Evolutionary conservation across 1,139 yeast species (phyloP), one percentile per base, ranked within the genome.

Genomic region (Suhomyces chickasaworum): DNA sequence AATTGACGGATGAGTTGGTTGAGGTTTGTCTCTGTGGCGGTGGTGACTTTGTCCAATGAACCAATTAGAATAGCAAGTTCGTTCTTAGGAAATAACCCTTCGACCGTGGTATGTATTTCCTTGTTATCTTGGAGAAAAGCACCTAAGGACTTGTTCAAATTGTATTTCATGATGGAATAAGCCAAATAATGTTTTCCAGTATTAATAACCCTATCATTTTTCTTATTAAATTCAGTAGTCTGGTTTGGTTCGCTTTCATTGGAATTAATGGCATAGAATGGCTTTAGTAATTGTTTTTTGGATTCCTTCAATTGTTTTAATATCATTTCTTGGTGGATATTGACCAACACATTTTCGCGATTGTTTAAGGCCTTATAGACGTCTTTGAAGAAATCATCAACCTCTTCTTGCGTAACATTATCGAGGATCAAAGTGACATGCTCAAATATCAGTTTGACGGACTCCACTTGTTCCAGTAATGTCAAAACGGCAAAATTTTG

Each of bases 401-500:
- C 49, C 27, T 61, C 64, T 9, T 46, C 49, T 27, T 44, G 40
- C 15, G 47, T 50, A 39, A 62, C 43, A 21, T 51, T 51, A 25
- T 57, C 56, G 17, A 61, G 47, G 5, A 60, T 45, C 13, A 49
- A 48, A 2, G 45, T 33, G 32, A 62, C 44, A 10, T 37, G 46
- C 10, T 41, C 23, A 1, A 56, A 49, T 35, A 53, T 45, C 9
- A 32, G 38, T 5, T 47, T 22, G 15, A 53, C 42, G 61, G 63
- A 59, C 10, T 43, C 22, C 2, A 42, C 44, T 5, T 53, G 42
- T 2, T 36, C 32, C 3, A 37, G 39, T 3, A 45, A 42, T 10
- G 57, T 45, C 4, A 57, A 23, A 10, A 54, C 43, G 0, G 60
- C 48, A 39, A 61, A 49, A 47, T 60, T 61, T 43, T 61, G 67